Conservation (phyloP, 495 filamentous ascomycete species). For the Neohortaea acidophila region DNA sequence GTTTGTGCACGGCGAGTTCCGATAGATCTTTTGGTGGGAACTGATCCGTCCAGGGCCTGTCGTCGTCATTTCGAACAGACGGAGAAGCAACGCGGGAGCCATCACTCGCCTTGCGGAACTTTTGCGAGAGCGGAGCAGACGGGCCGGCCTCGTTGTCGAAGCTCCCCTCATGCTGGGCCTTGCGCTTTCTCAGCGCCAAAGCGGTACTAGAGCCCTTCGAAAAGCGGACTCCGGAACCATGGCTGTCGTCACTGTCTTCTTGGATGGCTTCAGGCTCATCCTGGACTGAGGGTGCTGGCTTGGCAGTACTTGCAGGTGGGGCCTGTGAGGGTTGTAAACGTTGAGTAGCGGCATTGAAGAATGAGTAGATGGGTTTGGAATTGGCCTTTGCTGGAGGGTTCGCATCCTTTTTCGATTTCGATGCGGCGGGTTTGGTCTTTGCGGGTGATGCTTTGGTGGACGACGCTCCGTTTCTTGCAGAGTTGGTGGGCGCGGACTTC, state of each 20-base stretch:
- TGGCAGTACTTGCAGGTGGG: slow-evolving; percentile 21
- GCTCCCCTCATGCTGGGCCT: slow-evolving; percentile 2
- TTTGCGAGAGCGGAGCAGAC: slow-evolving; percentile 20
- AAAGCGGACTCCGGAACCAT: slow-evolving; percentile 2
- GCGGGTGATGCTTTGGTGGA: slow-evolving; percentile 5
- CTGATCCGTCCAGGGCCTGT: slow-evolving; percentile 68
- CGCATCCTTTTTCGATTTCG: slow-evolving; percentile 3
- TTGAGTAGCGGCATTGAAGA: slow-evolving; percentile 28
- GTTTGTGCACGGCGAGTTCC: slow-evolving; percentile 84
- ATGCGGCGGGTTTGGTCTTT: slow-evolving; percentile 5
- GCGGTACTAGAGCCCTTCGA: slow-evolving; percentile 13
- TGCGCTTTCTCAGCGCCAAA: slow-evolving; percentile 21
- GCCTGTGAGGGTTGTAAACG: slow-evolving; percentile 17
- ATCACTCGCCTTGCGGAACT: slow-evolving; percentile 24
- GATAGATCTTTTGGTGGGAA: slow-evolving; percentile 58
- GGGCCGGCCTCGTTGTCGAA: not conserved
- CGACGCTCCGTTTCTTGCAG: not conserved
- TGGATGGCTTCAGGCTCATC: slow-evolving; percentile 30
- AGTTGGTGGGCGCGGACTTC: slow-evolving; percentile 5
- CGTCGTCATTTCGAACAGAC: slow-evolving; percentile 22
- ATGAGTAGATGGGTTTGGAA: slow-evolving; percentile 28
- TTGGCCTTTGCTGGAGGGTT: slow-evolving; percentile 14
- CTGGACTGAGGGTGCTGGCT: slow-evolving; percentile 9
- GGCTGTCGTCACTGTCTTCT: slow-evolving; percentile 27
- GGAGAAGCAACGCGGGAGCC: slow-evolving; percentile 17